Evolutionary conservation across 116 monocot genomes (phyloP).

Genomic region (Posidonia oceanica): DNA sequence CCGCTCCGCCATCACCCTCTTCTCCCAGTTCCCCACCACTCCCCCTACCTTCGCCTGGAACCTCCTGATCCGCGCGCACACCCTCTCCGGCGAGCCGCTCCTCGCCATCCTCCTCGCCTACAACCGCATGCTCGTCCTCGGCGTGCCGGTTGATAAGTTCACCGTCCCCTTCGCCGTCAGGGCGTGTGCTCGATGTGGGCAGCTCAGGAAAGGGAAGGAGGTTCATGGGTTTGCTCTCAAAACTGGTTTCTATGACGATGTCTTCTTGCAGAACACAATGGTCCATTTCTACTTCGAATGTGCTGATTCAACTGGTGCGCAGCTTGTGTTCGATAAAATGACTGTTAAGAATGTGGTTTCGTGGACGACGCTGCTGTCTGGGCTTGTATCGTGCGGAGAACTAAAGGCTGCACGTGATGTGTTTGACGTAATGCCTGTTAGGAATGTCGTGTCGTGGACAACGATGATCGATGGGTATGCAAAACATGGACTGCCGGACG

Average conservation of each 20-base stretch:
- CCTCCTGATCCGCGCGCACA: constrained; percentile 32
- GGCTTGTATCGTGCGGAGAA: constrained; percentile 22
- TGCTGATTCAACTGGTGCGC: constrained; percentile 7
- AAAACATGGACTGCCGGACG: constrained; percentile 31
- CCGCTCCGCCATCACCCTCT: constrained; percentile 11
- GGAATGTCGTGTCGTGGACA: constrained; percentile 63
- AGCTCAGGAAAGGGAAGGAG: constrained; percentile 20
- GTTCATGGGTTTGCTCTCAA: constrained; percentile 33
- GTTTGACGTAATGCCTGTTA: constrained; percentile 34
- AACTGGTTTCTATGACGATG: constrained; percentile 17
- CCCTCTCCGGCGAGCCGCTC: constrained; percentile 12
- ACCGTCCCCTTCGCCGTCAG: constrained; percentile 39
- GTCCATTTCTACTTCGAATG: constrained; percentile 30
- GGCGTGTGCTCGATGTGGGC: constrained; percentile 14
- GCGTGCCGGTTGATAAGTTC: constrained; percentile 34
- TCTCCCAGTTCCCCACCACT: constrained; percentile 9
- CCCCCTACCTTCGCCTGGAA: constrained; percentile 37
- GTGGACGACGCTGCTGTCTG: constrained; percentile 43
- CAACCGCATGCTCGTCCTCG: constrained; percentile 19
- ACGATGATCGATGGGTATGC: constrained; percentile 45
- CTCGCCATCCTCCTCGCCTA: constrained; percentile 18
- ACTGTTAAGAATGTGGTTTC: constrained; percentile 33
- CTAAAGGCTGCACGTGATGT: constrained; percentile 22
- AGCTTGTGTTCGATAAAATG: constrained; percentile 44
- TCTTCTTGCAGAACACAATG: constrained; percentile 24